Evolutionary conservation across 306 rosid species (phyloP).

Genomic region (Trifolium dubium): DNA sequence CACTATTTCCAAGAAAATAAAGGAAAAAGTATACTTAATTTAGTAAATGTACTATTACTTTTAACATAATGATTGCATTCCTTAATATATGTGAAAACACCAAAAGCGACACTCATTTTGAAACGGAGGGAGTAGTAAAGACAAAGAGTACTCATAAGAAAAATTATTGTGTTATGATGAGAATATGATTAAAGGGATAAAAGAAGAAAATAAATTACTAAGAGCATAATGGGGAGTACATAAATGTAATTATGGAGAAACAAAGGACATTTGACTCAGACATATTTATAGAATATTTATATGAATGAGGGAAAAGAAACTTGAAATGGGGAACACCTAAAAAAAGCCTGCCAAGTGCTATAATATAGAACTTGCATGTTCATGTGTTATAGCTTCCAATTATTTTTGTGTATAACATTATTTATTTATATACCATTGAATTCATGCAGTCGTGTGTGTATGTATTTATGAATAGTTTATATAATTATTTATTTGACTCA

Average conservation of each 20-base stretch:
- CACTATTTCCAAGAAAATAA: no score
- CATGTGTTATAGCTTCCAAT: constrained; percentile 45
- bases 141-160: background rate
- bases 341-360: constrained; percentile 56
- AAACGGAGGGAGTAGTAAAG: no score
- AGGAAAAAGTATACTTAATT: no score
- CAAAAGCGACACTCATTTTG: no score
- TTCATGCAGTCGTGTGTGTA: constrained; percentile 28
- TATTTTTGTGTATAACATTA: constrained; percentile 36
- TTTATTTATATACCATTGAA: constrained; percentile 10
- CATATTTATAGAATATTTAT: constrained; percentile 61
- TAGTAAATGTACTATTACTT: no score
- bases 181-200: constrained; percentile 16
- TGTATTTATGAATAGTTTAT: background rate
- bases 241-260: constrained; percentile 44
- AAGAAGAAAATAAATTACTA: background rate
- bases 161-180: constrained; percentile 11
- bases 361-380: constrained; percentile 50
- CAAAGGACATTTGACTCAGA: constrained; percentile 64
- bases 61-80: no score
- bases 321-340: constrained; percentile 49
- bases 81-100: no score
- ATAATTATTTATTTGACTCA: constrained; percentile 16
- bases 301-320: constrained; percentile 51
- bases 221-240: constrained; percentile 20